These are phyloP conservation scores for Synchytrium microbalum DNA, from an alignment of 371 early-diverging fungal genomes.

Conservation along the genomic window DNA sequence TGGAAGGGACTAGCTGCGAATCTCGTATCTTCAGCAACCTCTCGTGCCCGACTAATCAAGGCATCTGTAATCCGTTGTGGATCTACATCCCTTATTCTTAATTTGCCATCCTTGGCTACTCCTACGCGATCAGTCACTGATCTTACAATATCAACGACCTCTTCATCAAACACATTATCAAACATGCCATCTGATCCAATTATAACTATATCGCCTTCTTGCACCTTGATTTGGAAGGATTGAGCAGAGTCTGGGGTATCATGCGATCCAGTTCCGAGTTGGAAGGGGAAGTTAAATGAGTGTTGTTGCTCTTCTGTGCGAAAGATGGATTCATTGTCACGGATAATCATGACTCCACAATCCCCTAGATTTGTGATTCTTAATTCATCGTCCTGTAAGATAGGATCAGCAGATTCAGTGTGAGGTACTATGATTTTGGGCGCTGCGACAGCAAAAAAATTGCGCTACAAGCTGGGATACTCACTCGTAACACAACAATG, in stretches of 20 bases:
- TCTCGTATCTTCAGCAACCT: conserved; percentile 66
- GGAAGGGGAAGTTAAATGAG: conserved; percentile 51
- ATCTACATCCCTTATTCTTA: conserved; percentile 3
- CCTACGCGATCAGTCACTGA: conserved; percentile 22
- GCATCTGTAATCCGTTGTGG: conserved; percentile 71
- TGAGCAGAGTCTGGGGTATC: conserved; percentile 39
- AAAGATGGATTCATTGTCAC: conserved; percentile 71
- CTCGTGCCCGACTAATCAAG: conserved; percentile 64
- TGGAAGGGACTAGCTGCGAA: conserved; percentile 79
- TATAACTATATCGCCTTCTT: conserved; percentile 48
- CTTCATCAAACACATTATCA: conserved; percentile 48
- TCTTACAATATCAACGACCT: conserved; percentile 36
- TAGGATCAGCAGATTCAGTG: too few relatives aligned
- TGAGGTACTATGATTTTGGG: too few relatives aligned
- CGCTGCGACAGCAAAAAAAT: too few relatives aligned
- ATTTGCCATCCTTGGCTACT: too few relatives aligned
- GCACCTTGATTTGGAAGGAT: conserved; percentile 63
- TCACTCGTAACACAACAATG: conserved; percentile 64
- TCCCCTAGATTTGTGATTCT: conserved; percentile 91
- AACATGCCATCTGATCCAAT: conserved; percentile 45
- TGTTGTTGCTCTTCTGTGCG: conserved; percentile 73
- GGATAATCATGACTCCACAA: conserved; percentile 80
- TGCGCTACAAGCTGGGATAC: too few relatives aligned
- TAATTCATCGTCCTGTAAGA: conserved; percentile 71
- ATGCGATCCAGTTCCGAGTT: conserved; percentile 39